These are phyloP conservation scores for Tolypocladium album DNA, from an alignment of 2,329 filamentous ascomycete genomes.

Conservation along the genomic window DNA sequence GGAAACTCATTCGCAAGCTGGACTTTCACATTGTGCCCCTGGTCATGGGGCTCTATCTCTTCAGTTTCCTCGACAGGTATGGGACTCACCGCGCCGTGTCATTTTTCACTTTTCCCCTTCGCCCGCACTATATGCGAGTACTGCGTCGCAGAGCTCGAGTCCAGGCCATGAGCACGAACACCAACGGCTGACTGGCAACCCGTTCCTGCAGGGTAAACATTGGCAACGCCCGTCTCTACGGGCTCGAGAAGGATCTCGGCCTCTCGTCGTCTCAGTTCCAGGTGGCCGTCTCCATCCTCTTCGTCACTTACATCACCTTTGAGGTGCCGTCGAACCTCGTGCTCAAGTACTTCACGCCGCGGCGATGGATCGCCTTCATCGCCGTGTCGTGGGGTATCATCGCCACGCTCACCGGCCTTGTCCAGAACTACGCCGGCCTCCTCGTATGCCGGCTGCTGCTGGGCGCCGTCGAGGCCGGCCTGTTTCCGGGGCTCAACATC, in stretches of 20 bases:
- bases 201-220: constrained; percentile 49
- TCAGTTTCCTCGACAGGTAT: constrained; percentile 61
- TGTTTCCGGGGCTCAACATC: constrained; percentile 58
- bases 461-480: constrained; percentile 56
- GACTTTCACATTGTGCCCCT: constrained; percentile 55
- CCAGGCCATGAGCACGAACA: constrained; percentile 9
- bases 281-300: constrained; percentile 54
- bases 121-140: neutral
- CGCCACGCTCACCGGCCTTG: constrained; percentile 59
- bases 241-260: constrained; percentile 50
- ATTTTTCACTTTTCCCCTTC: neutral
- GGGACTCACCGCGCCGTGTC: neutral
- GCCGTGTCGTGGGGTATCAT: constrained; percentile 55
- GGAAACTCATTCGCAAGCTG: constrained; percentile 51
- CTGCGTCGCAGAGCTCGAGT: neutral
- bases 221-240: constrained; percentile 58
- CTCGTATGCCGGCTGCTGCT: constrained; percentile 60
- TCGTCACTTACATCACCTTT: constrained; percentile 52
- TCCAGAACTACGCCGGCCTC: constrained; percentile 52
- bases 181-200: neutral
- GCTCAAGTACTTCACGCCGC: constrained; percentile 51
- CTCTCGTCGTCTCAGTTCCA: constrained; percentile 58
- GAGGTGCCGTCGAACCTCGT: constrained; percentile 57
- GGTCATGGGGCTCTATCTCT: constrained; percentile 59
- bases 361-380: constrained; percentile 55